phyloP scores from a whole-genome alignment of 371 early-diverging fungal genomes.

The Mortierella sp. region DNA sequence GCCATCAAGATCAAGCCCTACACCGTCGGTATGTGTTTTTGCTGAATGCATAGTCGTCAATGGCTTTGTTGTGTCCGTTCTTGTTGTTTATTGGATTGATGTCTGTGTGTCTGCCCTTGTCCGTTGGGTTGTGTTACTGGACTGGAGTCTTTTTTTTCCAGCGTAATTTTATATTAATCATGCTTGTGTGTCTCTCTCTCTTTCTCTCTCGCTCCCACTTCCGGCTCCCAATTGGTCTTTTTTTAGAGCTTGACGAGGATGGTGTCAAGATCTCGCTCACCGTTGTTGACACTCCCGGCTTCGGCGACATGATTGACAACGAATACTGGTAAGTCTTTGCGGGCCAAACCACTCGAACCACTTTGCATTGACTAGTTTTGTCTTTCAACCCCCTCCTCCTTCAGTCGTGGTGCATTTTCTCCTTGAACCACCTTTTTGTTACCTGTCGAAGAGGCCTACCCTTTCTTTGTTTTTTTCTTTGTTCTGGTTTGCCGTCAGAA shows the following conservation, averaged over 20 bases:
- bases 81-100: background rate
- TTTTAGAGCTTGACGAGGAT: conserved; percentile 94
- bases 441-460: background rate
- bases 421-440: background rate
- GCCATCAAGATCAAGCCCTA: conserved; percentile 92
- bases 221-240: conserved; percentile 4
- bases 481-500: background rate
- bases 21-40: conserved; percentile 70
- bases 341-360: background rate
- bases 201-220: conserved; percentile 12
- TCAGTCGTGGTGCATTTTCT: background rate
- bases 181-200: background rate
- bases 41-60: background rate
- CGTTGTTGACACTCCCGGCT: conserved; percentile 97
- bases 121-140: conserved; percentile 13
- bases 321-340: conserved; percentile 71
- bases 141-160: background rate
- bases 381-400: background rate
- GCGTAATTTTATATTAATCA: conserved; percentile 3
- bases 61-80: background rate
- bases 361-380: background rate
- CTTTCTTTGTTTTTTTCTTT: background rate
- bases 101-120: background rate
- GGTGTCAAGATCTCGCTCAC: conserved; percentile 91
- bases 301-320: conserved; percentile 94